Evolutionary conservation across 2,329 filamentous ascomycete species (phyloP), one percentile per base, ranked within the genome.

Genomic region (Paraphaeosphaeria minitans): DNA sequence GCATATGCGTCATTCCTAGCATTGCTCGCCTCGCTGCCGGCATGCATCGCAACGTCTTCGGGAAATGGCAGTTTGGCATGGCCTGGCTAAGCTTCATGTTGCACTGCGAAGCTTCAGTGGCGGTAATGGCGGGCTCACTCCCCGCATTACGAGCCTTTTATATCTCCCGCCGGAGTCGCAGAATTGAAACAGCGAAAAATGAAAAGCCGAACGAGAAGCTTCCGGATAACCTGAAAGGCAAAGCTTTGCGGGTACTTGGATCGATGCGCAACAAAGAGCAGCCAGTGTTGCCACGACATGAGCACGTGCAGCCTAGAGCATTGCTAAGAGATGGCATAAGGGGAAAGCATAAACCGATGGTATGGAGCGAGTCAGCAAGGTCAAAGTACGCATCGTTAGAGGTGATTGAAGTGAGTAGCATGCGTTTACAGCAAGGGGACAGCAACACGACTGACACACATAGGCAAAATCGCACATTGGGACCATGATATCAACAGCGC

Each of bases 41-140:
- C 9, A 53, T 63, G 24, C 39, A 56, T 9, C 51, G 33, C 1
- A 57, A 58, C 24, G 41, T 62, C 47, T 48, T 53, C 9, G 51
- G 54, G 5, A 59, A 53, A 37, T 35, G 37, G 31, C 51, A 58
- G 27, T 59, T 59, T 35, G 51, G 41, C 5, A 48, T 50, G 22
- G 56, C 56, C 0, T 63, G 61, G 61, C 46, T 59, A 35, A 53
- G 48, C 7, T 61, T 63, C 52, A 57, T 59, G 56, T 49, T 63
- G 10, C 61, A 63, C 47, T 61, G 58, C 45, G 61, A 63, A 51
- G 61, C 58, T 12, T 54, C 61, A 4, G 52, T 63, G 14, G 58
- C 61, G 10, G 54, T 63, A 16, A 50, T 63, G 56, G 56, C 61
- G 4, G 61, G 61, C 14, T 61, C 58, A 9, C 45, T 59, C 1